Percentiles rank a stretch among this genome's conserved stretches.
These are phyloP conservation scores for Globisporangium mamillatum DNA, from an alignment of 352 stramenopile genomes.

Conservation along the genomic window DNA sequence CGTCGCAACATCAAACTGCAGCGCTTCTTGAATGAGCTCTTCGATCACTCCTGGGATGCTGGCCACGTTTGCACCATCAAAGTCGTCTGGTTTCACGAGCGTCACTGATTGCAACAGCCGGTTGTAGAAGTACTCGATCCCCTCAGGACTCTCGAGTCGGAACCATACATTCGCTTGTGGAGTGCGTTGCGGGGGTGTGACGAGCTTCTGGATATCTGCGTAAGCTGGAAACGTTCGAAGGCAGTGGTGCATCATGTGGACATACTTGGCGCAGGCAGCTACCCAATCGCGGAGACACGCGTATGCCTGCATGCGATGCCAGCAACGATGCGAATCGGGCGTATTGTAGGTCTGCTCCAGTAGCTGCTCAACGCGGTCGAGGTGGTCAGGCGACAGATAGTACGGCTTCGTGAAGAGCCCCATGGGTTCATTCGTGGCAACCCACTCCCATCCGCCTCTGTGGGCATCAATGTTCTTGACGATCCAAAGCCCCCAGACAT, in stretches of 20 bases:
- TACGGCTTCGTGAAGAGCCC: constrained; percentile 78
- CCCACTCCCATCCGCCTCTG: constrained; percentile 60
- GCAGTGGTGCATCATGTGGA: constrained; percentile 59
- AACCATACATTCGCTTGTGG: constrained; percentile 67
- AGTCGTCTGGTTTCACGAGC: constrained; percentile 44
- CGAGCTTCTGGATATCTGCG: constrained; percentile 38
- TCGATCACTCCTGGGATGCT: constrained; percentile 46
- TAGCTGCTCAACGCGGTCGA: constrained; percentile 36
- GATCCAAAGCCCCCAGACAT: constrained; percentile 62
- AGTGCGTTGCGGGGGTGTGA: constrained; percentile 44
- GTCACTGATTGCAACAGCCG: constrained; percentile 42
- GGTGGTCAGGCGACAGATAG: constrained; percentile 32
- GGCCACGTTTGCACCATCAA: constrained; percentile 47
- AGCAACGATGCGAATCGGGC: constrained; percentile 35
- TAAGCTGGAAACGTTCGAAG: constrained; percentile 40
- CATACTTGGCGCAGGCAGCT: constrained; percentile 39
- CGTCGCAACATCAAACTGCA: constrained; percentile 35
- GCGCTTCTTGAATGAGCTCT: constrained; percentile 43
- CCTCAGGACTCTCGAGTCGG: constrained; percentile 36
- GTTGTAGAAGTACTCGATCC: constrained; percentile 66
- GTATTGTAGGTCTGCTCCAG: constrained; percentile 22
- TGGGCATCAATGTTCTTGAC: constrained; percentile 78
- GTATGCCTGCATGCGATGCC: constrained; percentile 59
- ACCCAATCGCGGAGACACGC: constrained; percentile 47
- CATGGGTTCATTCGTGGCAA: constrained; percentile 55